Evolutionary conservation across 1,284 basidiomycete genomes (phyloP), one percentile per base, ranked within the genome.

Genomic region (Naganishia cerealis): DNA sequence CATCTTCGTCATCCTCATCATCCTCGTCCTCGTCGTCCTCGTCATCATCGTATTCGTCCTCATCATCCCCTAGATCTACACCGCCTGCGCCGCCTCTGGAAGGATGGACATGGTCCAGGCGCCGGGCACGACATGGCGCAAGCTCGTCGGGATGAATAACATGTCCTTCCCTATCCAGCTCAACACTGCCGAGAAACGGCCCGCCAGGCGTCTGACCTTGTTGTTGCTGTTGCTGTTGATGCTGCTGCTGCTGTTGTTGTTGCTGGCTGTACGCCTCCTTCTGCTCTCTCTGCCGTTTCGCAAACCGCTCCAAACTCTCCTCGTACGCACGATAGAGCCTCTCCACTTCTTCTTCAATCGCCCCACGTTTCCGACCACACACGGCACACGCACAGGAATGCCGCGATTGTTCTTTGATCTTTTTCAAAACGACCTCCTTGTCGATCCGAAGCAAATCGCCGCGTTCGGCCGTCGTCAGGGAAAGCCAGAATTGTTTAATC

Each of bases 311-410:
- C 83, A 99, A 89, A 85, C 98, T 94, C 81, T 96, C 92, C 86
- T 98, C 98, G 87, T 99, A 99, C 84, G 93, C 92, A 85, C 96
- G 93, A 86, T 99, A 98, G 82, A 98, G 88, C 84, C 94, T 91
- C 85, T 97, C 92, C 81, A 99, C 88, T 85, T 99, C 95, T 83
- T 93, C 91, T 85, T 98, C 96, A 83, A 99, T 98, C 75, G 94
- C 94, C 83, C 90, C 91, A 89, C 93, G 89, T 85, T 99, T 99
- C 77, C 95, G 85, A 48, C 93, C 92, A 81, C 95, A 99, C 42
- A 99, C 94, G 24, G 93, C 94, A 82, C 95, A 99, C 72, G 87
- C 88, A 80, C 95, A 99, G 71, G 87, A 89, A 79, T 96, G 93
- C 78, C 91, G 92, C 85, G 96, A 94, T 84, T 96, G 93, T 81